Evolutionary conservation across 352 stramenopile species (phyloP), one percentile per base, ranked within the genome.

Genomic region (Phytophthora pistaciae): DNA sequence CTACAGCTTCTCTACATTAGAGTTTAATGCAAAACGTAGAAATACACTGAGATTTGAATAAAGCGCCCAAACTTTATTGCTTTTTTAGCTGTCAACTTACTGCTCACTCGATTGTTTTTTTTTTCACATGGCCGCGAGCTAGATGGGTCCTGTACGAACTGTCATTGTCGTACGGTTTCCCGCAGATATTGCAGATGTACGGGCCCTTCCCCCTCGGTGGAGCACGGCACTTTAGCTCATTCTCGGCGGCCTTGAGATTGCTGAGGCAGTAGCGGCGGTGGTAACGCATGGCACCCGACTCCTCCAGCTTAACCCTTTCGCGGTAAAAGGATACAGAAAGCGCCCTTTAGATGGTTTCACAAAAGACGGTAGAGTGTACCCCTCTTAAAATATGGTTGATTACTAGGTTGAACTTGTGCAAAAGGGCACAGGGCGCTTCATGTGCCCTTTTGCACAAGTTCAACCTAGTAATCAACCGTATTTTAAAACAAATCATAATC

Each of bases 251-350:
- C 21, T 49, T 21, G 8, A 36, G 36, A 21, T 49, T 60, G n/a
- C 48, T 60, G n/a, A 13, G 3, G 36, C 55, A 60, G 10, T 60
- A 60, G 11, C 18, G 36, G 16, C 53, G 27, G 3, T 58, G 53
- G 14, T 16, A 18, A 18, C 50, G 50, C 31, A 56, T 44, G 7
- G 0, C 13, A 58, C 8, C 9, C 18, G 27, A 58, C 16, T 27
- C 14, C 13, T 14, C 23, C 11, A n/a, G 13, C 33, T 66, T 50
- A 6, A 29, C 25, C 25, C 25, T 29, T 29, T 29, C 25, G 25
- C 25, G 25, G 25, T 29, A 29, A 29, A 29, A 29, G 25, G 25
- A 29, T 29, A 29, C 25, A 29, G 25, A 29, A 29, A 29, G 25
- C 25, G 25, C 25, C 25, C 25, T 29, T 29, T 29, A 29, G 25